Base-by-base conservation (phyloP, 352 stramenopile species). In the Pythium insidiosum region DNA sequence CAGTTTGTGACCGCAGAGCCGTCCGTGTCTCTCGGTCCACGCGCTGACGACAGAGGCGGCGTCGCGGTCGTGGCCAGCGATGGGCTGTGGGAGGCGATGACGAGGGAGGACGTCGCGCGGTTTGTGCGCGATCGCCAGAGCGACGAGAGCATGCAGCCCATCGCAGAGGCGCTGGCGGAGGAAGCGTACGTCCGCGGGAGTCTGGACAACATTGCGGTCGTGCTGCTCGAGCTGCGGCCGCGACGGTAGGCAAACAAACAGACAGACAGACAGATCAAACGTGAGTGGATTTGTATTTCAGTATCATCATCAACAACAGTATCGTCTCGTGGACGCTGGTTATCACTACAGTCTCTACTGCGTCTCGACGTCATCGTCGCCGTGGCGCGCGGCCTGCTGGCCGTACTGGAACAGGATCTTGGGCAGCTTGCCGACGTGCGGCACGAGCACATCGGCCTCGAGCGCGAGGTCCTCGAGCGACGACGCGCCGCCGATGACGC, bases 101-200 rank as follows among this genome's bases (percentile, higher is more conserved):
- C 23, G 18, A 76, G 68, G 35, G 47, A 50, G 3, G 71, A 84
- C 39, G 75, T 80, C 13, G 53, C 55, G 21, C 57, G 47, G 0
- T 86, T 87, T 40, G 34, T 85, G 2, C n/a, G 39, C 1, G 73
- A 58, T 11, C 61, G 48, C 1, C 35, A 40, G 15, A 21, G 18
- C 2, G 23, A 39, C 15, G 28, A 24, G 28, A 21, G 9, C 22
- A 2, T 10, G 13, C 45, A 63, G 46, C 38, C 52, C n/a, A 45
- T 90, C 36, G 84, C 88, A 10, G 60, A 88, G 36, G 45, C 77
- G 15, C 53, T 97, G n/a, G 73, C 93, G 5, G 63, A 89, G 18
- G 89, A 98, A 56, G 84, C 89, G 23, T 98, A 96, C 52, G 73
- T 98, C n/a, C 75, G 91, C 38, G 94, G 95, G 38, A 97, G 84